These are phyloP conservation scores for Corallochytrium limacisporum DNA, from an alignment of 78 protist species.

Conservation along the genomic window DNA sequence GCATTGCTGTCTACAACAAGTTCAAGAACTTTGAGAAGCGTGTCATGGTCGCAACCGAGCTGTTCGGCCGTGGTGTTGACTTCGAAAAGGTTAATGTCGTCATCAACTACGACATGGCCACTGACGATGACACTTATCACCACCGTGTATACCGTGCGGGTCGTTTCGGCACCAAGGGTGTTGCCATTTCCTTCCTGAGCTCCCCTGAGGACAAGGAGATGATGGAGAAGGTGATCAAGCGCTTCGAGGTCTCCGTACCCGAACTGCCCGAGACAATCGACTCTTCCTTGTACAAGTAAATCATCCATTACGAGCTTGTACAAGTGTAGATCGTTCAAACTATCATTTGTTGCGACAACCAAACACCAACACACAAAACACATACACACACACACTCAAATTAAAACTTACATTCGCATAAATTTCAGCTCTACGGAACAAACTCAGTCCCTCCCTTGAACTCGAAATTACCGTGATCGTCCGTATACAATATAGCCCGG, in stretches of 20 bases:
- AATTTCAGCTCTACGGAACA: too few species aligned
- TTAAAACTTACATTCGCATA: too few species aligned
- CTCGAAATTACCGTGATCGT: too few species aligned
- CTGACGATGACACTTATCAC: constrained; percentile 74
- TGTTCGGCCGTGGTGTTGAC: constrained; percentile 97
- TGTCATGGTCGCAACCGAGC: constrained; percentile 94
- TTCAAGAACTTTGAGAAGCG: constrained; percentile 90
- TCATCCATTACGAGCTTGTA: too few species aligned
- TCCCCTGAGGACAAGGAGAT: constrained; percentile 49
- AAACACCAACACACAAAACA: too few species aligned
- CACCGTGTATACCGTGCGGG: constrained; percentile 98
- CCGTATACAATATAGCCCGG: too few species aligned
- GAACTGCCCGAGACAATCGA: constrained; percentile 72
- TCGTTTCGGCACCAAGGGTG: constrained; percentile 98
- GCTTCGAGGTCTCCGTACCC: constrained; percentile 78
- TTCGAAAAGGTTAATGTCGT: constrained; percentile 94
- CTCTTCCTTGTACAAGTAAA: constrained; percentile 63
- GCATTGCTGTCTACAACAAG: constrained; percentile 27
- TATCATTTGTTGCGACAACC: too few species aligned
- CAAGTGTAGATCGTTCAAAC: too few species aligned
- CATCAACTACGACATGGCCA: constrained; percentile 98
- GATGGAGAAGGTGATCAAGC: constrained; percentile 73
- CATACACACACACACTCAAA: too few species aligned
- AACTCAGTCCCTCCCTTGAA: too few species aligned
- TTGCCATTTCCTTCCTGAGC: constrained; percentile 91